Percentiles rank a stretch among this genome's conserved stretches.
Conservation (phyloP, 495 filamentous ascomycete species). For the Trichoderma reesei region DNA sequence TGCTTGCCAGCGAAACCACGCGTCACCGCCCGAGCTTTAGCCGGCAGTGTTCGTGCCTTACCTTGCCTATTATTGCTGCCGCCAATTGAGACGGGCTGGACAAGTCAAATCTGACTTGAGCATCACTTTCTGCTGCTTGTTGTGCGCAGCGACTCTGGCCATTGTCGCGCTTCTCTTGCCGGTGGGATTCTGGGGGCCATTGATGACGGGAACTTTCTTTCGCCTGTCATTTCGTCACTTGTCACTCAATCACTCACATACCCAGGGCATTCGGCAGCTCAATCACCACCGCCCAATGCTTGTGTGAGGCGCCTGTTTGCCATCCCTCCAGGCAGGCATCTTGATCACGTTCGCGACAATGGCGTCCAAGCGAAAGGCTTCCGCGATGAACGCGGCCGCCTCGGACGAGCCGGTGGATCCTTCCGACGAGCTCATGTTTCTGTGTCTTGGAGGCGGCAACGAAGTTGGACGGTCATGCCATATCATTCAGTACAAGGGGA, state of each 20-base stretch:
- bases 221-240: background rate
- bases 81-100: background rate
- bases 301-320: constrained; percentile 9
- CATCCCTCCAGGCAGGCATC: background rate
- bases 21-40: constrained; percentile 3
- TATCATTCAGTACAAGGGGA: constrained; percentile 97
- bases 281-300: background rate
- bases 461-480: constrained; percentile 97
- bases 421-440: constrained; percentile 81
- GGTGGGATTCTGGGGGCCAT: background rate
- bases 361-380: constrained; percentile 68
- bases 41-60: background rate
- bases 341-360: constrained; percentile 29
- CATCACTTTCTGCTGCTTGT: background rate
- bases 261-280: background rate
- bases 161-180: background rate
- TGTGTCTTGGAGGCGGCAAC: constrained; percentile 89
- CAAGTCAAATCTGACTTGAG: background rate
- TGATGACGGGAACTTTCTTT: background rate
- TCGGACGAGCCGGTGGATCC: constrained; percentile 66
- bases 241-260: too few species aligned
- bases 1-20: background rate
- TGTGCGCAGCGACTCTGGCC: background rate
- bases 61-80: background rate
- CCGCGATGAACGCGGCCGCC: constrained; percentile 47